Base-by-base conservation (phyloP, 352 stramenopile species). In the Phytopythium helicoides region DNA sequence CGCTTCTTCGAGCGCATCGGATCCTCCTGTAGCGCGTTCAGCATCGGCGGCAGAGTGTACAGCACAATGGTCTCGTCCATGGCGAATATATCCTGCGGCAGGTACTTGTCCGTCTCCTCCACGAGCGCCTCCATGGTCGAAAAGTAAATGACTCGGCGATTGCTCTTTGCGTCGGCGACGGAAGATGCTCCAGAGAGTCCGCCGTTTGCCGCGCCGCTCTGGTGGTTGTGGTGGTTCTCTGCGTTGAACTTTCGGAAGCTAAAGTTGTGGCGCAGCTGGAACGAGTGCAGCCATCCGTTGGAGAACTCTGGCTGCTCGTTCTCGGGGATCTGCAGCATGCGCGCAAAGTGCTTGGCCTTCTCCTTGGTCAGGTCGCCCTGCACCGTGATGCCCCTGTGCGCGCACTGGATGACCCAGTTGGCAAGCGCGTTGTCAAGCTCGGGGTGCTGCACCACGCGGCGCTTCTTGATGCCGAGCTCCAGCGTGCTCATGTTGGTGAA, bases 321-420 rank as follows among this genome's bases (percentile, higher is more conserved):
- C 19, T 87, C 76, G 1, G 79, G 81, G 56, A 92, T 92, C 11
- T 60, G 57, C n/a, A 92, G 62, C 81, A 92, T 90, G 44, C 84
- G 77, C 28, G 83, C 81, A 53, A 94, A 90, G 40, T 92, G 73
- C 55, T 89, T 89, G 54, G 79, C 83, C 47, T 94, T 94, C 51
- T 94, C 81, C 56, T 94, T 94, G 26, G 82, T 94, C 38, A 86
- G 75, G 56, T 94, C 83, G 35, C 83, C 83, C 50, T 91, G 81
- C 11, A 94, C 78, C 9, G 79, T 87, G 49, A 89, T 81, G 23
- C 82, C 82, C 6, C 82, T 72, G 37, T 89, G 77, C 21, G 81
- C 79, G 59, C 79, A 89, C 64, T 94, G 81, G 50, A 94, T 89
- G 64, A 94, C 81, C 83, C 83, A 94, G 62, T 94, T 94, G 37